Percentiles rank a stretch among this genome's conserved stretches.
Conservation (phyloP, 257 asterid species). For the Solanum paucissectum region DNA sequence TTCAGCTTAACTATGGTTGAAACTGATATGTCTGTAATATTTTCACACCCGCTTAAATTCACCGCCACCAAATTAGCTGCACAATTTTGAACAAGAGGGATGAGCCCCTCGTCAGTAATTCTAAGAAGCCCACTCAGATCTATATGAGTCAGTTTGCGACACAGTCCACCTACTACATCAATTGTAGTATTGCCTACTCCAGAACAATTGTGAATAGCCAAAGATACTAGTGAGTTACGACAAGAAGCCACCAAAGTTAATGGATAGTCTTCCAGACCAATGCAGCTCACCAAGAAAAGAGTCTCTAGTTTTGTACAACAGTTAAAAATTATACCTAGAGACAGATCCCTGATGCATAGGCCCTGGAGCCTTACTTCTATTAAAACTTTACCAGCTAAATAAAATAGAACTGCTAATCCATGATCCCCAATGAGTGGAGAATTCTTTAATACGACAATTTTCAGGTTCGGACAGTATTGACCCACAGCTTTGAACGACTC, state of each 20-base stretch:
- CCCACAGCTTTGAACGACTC: background rate
- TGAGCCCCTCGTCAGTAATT: conserved; percentile 46
- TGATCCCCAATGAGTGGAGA: conserved; percentile 14
- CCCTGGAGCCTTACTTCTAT: conserved; percentile 46
- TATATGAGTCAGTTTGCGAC: conserved; percentile 43
- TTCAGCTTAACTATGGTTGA: conserved; percentile 41
- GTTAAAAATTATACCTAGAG: conserved; percentile 34
- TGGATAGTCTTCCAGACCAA: conserved; percentile 42
- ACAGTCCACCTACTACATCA: conserved; percentile 35
- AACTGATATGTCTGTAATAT: conserved; percentile 40
- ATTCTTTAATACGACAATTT: too few species aligned
- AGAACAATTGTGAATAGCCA: conserved; percentile 55
- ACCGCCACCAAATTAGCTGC: conserved; percentile 50
- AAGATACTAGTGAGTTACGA: conserved; percentile 28
- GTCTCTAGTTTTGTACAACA: conserved; percentile 47
- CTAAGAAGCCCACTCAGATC: conserved; percentile 37
- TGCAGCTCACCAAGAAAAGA: conserved; percentile 52
- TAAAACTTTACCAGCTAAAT: conserved; percentile 47
- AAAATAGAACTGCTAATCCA: conserved; percentile 6
- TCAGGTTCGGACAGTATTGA: background rate
- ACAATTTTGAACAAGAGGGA: conserved; percentile 38
- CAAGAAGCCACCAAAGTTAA: conserved; percentile 21
- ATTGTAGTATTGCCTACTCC: conserved; percentile 41
- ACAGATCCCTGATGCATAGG: background rate
- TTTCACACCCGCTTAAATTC: conserved; percentile 48